Evolutionary conservation across 176 grass and related monocot genomes (phyloP).

Genomic region (Hyparrhenia diplandra): DNA sequence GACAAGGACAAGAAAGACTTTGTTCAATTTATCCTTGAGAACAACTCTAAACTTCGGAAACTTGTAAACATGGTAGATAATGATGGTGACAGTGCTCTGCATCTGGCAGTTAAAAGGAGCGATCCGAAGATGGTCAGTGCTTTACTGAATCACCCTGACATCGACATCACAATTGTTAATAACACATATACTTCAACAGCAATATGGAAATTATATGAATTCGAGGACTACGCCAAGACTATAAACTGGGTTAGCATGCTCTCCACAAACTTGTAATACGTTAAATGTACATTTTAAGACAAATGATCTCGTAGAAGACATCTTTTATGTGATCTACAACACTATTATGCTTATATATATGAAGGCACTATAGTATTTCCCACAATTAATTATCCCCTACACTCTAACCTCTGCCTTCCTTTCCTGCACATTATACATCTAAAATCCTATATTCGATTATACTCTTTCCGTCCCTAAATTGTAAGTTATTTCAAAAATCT

Average conservation of each 20-base stretch:
- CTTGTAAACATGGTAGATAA: background rate
- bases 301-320: too few species aligned
- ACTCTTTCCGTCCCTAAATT: too few species aligned
- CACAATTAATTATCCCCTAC: too few species aligned
- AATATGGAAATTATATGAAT: background rate
- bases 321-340: too few species aligned
- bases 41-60: background rate
- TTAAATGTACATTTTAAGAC: too few species aligned
- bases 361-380: too few species aligned
- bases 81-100: background rate
- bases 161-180: background rate
- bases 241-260: background rate
- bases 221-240: background rate
- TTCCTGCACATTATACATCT: too few species aligned
- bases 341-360: too few species aligned
- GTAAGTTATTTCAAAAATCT: too few species aligned
- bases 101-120: background rate
- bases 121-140: background rate
- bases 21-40: background rate
- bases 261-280: too few species aligned
- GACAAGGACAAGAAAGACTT: background rate
- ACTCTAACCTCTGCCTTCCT: too few species aligned
- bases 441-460: too few species aligned
- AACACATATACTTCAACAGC: background rate
- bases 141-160: background rate